Conservation (phyloP, 331 rosid species). For the Saraca asoca region DNA sequence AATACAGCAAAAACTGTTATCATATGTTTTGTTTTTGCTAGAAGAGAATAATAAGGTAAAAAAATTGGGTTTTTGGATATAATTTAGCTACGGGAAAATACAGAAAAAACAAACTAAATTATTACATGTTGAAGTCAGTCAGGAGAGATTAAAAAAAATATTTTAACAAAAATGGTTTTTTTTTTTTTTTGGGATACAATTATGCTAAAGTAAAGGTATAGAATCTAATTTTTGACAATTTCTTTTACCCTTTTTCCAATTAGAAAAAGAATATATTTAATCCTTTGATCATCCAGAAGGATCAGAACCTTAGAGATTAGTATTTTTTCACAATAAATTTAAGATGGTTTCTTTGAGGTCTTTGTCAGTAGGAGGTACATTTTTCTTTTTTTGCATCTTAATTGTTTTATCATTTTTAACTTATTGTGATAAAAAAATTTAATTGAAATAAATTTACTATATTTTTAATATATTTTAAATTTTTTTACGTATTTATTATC, state of each 20-base stretch:
- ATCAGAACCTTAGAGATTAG: conserved; percentile 13
- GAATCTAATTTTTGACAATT: conserved; percentile 31
- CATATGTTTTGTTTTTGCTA: neutral
- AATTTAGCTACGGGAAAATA: too few species aligned
- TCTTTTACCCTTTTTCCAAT: neutral
- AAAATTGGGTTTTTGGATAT: too few species aligned
- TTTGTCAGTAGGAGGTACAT: too few species aligned
- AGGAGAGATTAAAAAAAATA: neutral
- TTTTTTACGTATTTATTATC: too few species aligned
- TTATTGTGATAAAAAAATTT: too few species aligned
- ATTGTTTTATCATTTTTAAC: too few species aligned
- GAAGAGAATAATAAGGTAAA: neutral
- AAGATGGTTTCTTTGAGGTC: neutral
- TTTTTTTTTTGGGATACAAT: neutral
- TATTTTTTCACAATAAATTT: conserved; percentile 11
- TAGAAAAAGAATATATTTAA: conserved; percentile 23
- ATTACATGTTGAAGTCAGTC: too few species aligned
- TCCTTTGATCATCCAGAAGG: conserved; percentile 9
- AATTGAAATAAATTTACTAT: too few species aligned
- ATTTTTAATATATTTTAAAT: too few species aligned
- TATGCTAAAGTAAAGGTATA: conserved; percentile 18
- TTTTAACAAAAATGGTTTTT: conserved; percentile 15
- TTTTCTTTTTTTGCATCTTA: too few species aligned
- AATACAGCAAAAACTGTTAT: neutral
- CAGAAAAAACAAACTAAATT: too few species aligned